Conservation (phyloP, 148 eudicot genomes). For the Diospyros kaki region DNA sequence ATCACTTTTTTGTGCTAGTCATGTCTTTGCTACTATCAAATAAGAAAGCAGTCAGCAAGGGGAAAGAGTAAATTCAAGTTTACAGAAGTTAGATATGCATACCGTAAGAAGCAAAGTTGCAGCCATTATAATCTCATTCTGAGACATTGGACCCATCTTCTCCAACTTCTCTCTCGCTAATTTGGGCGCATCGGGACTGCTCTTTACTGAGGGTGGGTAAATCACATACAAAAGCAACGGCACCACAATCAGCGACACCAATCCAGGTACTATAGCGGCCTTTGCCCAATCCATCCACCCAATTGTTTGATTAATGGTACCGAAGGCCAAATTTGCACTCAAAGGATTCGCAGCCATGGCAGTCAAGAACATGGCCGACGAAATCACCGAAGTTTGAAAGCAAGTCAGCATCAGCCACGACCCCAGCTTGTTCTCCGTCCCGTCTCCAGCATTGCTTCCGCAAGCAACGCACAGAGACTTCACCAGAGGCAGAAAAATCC, state of each 20-base stretch:
- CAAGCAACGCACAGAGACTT: slow-evolving; percentile 78
- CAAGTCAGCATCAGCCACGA: slow-evolving; percentile 93
- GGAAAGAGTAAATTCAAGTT: background rate
- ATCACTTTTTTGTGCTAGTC: too few species aligned
- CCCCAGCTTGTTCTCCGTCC: slow-evolving; percentile 74
- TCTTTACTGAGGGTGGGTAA: slow-evolving; percentile 85
- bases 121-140: slow-evolving; percentile 86
- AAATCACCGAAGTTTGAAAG: slow-evolving; percentile 83
- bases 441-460: slow-evolving; percentile 88
- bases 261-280: slow-evolving; percentile 92
- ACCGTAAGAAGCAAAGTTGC: slow-evolving; percentile 86
- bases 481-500: slow-evolving; percentile 76
- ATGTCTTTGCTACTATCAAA: too few species aligned
- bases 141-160: slow-evolving; percentile 84
- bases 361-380: slow-evolving; percentile 87
- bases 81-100: slow-evolving; percentile 5
- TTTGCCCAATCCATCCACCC: slow-evolving; percentile 99
- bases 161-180: slow-evolving; percentile 75
- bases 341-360: slow-evolving; percentile 96
- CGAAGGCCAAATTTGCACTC: slow-evolving; percentile 65
- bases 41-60: background rate
- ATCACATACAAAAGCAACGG: slow-evolving; percentile 71
- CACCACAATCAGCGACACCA: slow-evolving; percentile 83
- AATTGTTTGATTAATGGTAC: slow-evolving; percentile 60
- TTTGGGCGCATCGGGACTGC: slow-evolving; percentile 94